Evolutionary conservation across 1,139 yeast species (phyloP), one percentile per base, ranked within the genome.

Genomic region (Pichia sp.): DNA sequence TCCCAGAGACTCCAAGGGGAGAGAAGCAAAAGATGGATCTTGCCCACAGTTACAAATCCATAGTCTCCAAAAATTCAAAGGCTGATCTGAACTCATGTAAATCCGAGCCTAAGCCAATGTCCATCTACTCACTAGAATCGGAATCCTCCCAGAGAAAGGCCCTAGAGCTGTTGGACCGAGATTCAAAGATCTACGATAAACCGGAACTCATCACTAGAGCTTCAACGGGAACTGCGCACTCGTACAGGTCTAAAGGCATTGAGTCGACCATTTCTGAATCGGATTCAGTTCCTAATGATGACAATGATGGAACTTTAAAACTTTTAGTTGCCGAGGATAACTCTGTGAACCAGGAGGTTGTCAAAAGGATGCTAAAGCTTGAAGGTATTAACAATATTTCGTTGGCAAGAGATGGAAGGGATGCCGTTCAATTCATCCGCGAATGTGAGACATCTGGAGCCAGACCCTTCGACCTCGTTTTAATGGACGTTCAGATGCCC

Each of bases 401-500:
- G 6, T 62, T 85, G 59, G 96, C 95, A 1, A 72, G 80, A 42
- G 91, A 88, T 58, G 98, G 98, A n/a, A 79, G 76, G 30, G 93
- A 83, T 48, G 96, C 94, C 0, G 76, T 85, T 29, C 76, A 74
- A 20, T 63, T 67, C 35, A 78, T 84, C 3, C 69, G 72, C 45
- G 69, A 67, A 26, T 59, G 60, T 14, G 30, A 44, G 10, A 33
- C 11, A 9, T 40, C 30, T 1, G 31, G 45, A 10, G 54, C 53
- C 8, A 58, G 55, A n/a, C 49, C 57, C 18, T 86, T 69, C 56
- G 91, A 84, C 51, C 61, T 91, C 37, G 74, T 91, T 7, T 83
- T 91, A 53, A 88, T 91, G 97, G 98, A 91, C 60, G 86, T 91
- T 35, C 96, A 87, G 58, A 91, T 91, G 98, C 98, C 97, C 3